These are phyloP conservation scores for Phialophora chinensis DNA, from an alignment of 2,329 filamentous ascomycete genomes.

Conservation along the genomic window DNA sequence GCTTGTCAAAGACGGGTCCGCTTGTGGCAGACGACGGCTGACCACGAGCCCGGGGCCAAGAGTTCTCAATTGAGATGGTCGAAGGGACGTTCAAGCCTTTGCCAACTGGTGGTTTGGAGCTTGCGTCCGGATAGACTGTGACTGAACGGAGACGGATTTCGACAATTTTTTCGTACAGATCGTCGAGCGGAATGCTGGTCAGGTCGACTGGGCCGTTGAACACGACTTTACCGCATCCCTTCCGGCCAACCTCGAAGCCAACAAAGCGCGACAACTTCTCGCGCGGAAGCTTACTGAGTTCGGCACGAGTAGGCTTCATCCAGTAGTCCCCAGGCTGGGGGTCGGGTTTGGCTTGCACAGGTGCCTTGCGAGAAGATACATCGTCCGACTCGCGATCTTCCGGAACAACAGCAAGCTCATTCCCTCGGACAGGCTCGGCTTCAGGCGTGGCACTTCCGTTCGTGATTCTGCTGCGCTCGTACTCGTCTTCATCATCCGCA, in stretches of 20 bases:
- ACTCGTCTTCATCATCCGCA: slow-evolving; percentile 52
- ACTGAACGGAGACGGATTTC: slow-evolving; percentile 76
- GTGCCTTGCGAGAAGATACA: slow-evolving; percentile 41
- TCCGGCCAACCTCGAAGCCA: slow-evolving; percentile 80
- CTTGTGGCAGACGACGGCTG: slow-evolving; percentile 64
- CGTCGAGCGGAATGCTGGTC: slow-evolving; percentile 75
- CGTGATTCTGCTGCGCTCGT: slow-evolving; percentile 59
- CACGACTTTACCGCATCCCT: slow-evolving; percentile 78
- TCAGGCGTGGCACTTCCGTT: slow-evolving; percentile 45
- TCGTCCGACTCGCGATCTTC: slow-evolving; percentile 62
- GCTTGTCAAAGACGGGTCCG: slow-evolving; percentile 75
- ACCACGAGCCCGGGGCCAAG: slow-evolving; percentile 78
- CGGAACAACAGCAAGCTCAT: slow-evolving; percentile 78
- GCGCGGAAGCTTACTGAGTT: slow-evolving; percentile 79
- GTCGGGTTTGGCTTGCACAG: slow-evolving; percentile 46
- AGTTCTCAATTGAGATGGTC: slow-evolving; percentile 85
- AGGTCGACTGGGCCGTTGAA: slow-evolving; percentile 87
- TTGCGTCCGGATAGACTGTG: slow-evolving; percentile 80
- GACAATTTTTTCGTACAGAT: slow-evolving; percentile 79
- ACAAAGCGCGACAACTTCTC: slow-evolving; percentile 76
- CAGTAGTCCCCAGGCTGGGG: slow-evolving; percentile 78
- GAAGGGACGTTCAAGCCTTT: slow-evolving; percentile 92
- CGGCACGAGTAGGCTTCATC: slow-evolving; percentile 77
- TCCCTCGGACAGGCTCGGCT: slow-evolving; percentile 70
- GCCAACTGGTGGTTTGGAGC: slow-evolving; percentile 80